These are phyloP conservation scores for Tulasnella calospora DNA, from an alignment of 768 basidiomycete genomes.

Conservation along the genomic window DNA sequence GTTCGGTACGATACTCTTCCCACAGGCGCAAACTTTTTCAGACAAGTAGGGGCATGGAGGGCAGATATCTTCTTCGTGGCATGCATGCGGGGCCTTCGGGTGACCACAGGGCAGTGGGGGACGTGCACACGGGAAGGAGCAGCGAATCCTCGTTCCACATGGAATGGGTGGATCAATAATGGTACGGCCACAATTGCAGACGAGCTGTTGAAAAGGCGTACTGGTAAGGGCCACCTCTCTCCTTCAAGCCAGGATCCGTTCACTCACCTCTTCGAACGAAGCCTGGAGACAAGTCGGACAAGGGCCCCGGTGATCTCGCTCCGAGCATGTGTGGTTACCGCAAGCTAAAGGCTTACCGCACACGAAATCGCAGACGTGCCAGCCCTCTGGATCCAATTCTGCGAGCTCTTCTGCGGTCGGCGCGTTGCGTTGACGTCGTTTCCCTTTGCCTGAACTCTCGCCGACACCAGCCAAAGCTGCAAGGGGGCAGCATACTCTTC, in stretches of 20 bases:
- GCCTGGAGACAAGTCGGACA: constrained; percentile 84
- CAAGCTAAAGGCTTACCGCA: constrained; percentile 35
- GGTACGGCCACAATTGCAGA: constrained; percentile 83
- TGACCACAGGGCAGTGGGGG: constrained; percentile 78
- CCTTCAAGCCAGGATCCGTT: background rate
- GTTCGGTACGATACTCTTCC: constrained; percentile 76
- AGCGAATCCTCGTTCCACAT: constrained; percentile 74
- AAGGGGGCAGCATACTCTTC: constrained; percentile 82
- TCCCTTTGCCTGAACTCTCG: constrained; percentile 56
- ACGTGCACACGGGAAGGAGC: constrained; percentile 72
- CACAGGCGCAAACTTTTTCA: constrained; percentile 78
- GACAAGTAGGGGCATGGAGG: constrained; percentile 86
- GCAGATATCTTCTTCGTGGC: constrained; percentile 72
- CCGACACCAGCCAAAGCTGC: constrained; percentile 50
- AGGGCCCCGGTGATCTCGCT: constrained; percentile 71
- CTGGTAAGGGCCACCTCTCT: background rate
- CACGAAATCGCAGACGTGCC: constrained; percentile 70
- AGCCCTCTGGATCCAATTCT: constrained; percentile 52
- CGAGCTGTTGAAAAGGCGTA: constrained; percentile 43
- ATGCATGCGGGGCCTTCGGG: constrained; percentile 65
- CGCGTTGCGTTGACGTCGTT: constrained; percentile 44
- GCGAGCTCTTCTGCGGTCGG: constrained; percentile 41
- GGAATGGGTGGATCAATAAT: constrained; percentile 82
- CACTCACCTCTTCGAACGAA: constrained; percentile 80
- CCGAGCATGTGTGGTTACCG: constrained; percentile 50